Base-by-base conservation (phyloP, 192 early-diverging fungal genomes). In the Coemansia sp. region DNA sequence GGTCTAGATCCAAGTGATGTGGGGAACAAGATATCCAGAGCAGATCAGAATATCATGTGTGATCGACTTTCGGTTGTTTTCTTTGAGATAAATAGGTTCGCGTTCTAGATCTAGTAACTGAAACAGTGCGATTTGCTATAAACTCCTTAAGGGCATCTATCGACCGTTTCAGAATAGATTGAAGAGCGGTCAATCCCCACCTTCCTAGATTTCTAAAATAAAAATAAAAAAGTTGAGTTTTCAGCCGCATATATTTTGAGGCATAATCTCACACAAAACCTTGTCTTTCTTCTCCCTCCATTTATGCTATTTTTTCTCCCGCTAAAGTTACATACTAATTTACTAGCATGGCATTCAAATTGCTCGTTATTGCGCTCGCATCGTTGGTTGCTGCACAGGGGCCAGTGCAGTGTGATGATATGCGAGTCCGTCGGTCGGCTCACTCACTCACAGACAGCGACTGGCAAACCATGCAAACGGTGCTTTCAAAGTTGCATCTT, bases 381-480 rank as follows among this genome's bases (percentile, higher is more conserved):
- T 52, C 61, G 3, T 20, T 60, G 9, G 61, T 60, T 4, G 11
- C 64, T n/a, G 68, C 52, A 3, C 68, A 79, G 37, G 64, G 55
- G 1, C 69, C 68, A 16, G 44, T 45, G 34, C 66, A 59, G 18
- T 82, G 79, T 68, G 22, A 24, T 6, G 67, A 53, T 2, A 49
- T 76, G 55, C 67, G 58, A 27, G 59, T 64, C 8, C 79, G 79
- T 3, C 67, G 70, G 18, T 82, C 79, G 0, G 79, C 79, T 2
- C 79, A 82, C 56, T 67, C 67, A 10, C 70, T 82, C 4, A 73
- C 74, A 1, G 44, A 67, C 20, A 59, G 43, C 22, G 80, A 83
- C 7, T 83, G 80, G 80, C 71, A 69, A 37, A n/a, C 53, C 1
- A 61, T 83, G 40, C 49, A 52, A 2, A 2, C 43, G 4, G 80